Base-by-base conservation (phyloP, 2,329 filamentous ascomycete species). In the Epichloe hybrida region DNA sequence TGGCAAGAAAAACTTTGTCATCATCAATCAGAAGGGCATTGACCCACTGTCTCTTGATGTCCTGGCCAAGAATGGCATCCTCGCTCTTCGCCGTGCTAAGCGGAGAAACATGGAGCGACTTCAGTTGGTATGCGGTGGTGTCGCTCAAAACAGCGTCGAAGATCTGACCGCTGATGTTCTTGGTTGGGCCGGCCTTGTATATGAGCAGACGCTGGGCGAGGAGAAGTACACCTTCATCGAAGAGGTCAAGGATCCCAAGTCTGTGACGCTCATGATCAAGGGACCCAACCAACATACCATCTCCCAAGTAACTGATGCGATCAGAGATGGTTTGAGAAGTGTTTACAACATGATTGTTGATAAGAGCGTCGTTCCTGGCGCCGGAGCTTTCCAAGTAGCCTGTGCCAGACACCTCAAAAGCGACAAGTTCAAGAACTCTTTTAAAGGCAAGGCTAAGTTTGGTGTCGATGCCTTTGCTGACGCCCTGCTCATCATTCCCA, bases 321-420 rank as follows among this genome's bases (percentile, higher is more conserved):
- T 97, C 43, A 82, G 93, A 50, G 93, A 98, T 65, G 93, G 93
- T 55, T 77, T 98, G 58, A 82, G 93, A 64, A 95, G 88, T 66
- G 93, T 97, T 47, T 97, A 96, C 80, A 98, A 98, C 76, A 95
- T 95, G 77, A 97, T 98, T 66, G 91, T 97, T n/a, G 93, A 98
- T 67, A 82, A 84, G 70, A 91, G 86, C 59, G 93, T 98, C 20
- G 88, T 98, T 27, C 93, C 93, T 1, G 93, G 93, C 52, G 93
- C 83, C 52, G 93, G 93, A 61, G 88, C 93, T 47, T 98, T 95
- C 81, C 93, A 98, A 69, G 83, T 98, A 44, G 90, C 93, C 35
- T 95, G 88, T 60, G 88, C 90, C 23, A 77, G 83, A 45, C 89
- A 95, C 68, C 76, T 98, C 55, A 86, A 85, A 66, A 89, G 88